Evolutionary conservation across 257 asterid species (phyloP), one percentile per base, ranked within the genome.

Genomic region (Solanum piurae): DNA sequence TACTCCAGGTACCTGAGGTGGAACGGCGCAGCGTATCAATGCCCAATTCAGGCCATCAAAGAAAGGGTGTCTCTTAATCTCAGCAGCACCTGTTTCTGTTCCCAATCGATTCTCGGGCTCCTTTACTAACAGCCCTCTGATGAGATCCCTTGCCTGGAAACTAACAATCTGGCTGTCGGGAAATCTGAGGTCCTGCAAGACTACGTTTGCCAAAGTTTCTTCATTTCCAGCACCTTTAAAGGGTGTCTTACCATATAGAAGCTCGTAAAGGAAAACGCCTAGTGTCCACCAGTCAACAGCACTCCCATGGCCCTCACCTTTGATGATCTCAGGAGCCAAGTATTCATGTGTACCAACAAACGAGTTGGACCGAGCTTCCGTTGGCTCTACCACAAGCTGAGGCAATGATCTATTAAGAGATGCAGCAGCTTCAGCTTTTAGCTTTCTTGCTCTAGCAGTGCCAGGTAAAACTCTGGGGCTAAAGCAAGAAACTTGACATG

Each of bases 201-300:
- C 94, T 2, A 94, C 95, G 31, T 92, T 94, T 12, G 89, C 87
- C 87, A 94, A 85, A 3, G 98, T 94, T 87, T 94, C 96, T 21
- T 93, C 98, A 13, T 93, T 93, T 20, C 93, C 93, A 37, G 85
- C 83, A 37, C 98, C 98, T 91, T 91, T 94, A 75, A 94, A 94
- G 12, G 96, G 98, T 29, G 98, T 94, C 91, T 89, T 92, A 37
- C 96, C 96, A 12, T 92, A 94, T 23, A 94, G 92, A 86, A 94
- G 96, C 91, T 94, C 96, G 29, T 93, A 94, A 4, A 94, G 92
- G 40, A 94, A 92, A 79, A 94, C 90, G 2, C 96, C 98, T 2
- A 94, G 89, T 4, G 95, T 94, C 98, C 98, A 94, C 98, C 98
- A 94, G 88, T 94, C 98, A 21, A 94, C 96, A 9, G 96, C 96